Evolutionary conservation across 345 rosid genomes (phyloP).

Genomic region (Anacardium occidentale): DNA sequence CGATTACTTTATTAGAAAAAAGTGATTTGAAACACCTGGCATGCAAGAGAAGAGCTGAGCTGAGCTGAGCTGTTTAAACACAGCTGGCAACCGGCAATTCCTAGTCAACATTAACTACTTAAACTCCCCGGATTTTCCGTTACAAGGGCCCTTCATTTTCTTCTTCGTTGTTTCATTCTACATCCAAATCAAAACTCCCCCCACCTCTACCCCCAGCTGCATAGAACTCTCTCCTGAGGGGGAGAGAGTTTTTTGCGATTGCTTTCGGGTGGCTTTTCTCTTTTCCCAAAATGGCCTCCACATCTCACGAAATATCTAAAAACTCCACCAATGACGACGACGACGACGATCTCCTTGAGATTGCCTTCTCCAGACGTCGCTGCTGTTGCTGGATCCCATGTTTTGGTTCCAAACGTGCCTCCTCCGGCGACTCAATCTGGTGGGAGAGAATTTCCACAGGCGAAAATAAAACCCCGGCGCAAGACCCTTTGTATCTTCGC

Average conservation of each 20-base stretch:
- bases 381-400: slow-evolving; percentile 47
- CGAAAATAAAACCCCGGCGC: slow-evolving; percentile 8
- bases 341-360: slow-evolving; percentile 24
- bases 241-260: background rate
- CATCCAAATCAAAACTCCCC: background rate
- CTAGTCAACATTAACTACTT: background rate
- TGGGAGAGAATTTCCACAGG: slow-evolving; percentile 42
- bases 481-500: background rate
- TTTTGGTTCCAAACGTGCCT: slow-evolving; percentile 18
- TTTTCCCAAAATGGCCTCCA: slow-evolving; percentile 23
- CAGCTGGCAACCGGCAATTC: background rate
- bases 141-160: background rate
- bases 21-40: too few relatives aligned
- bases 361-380: slow-evolving; percentile 28
- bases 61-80: too few relatives aligned
- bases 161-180: background rate
- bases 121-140: too few relatives aligned
- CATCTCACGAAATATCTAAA: slow-evolving; percentile 13
- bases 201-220: background rate
- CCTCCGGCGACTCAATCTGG: slow-evolving; percentile 33
- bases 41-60: background rate
- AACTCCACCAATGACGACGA: slow-evolving; percentile 33
- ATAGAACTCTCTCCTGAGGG: background rate
- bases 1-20: too few relatives aligned
- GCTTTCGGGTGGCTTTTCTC: background rate